These are phyloP conservation scores for Corniculantispora saksenae DNA, from an alignment of 2,329 filamentous ascomycete genomes.

Conservation along the genomic window DNA sequence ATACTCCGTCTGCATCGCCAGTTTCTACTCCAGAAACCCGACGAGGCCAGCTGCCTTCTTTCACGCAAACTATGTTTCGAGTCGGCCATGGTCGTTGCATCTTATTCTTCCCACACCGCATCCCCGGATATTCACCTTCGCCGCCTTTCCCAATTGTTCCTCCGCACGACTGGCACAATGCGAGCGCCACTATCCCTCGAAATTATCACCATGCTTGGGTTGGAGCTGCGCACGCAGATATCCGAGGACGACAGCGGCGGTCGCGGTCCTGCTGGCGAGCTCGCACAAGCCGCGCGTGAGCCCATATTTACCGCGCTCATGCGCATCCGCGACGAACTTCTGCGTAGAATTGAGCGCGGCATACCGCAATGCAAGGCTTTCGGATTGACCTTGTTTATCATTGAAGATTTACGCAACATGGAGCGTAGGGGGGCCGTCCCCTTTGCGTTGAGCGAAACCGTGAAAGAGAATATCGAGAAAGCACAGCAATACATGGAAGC, in stretches of 20 bases:
- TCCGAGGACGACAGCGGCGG: conserved; percentile 1
- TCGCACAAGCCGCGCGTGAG: not conserved
- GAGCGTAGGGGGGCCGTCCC: not conserved
- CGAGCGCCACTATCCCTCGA: conserved; percentile 9
- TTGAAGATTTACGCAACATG: conserved; percentile 2
- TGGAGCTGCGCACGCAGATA: conserved; percentile 11
- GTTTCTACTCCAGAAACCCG: not conserved
- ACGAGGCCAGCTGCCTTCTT: conserved; percentile 1
- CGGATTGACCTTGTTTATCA: conserved; percentile 3
- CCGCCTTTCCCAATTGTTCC: not conserved
- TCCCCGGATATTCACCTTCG: not conserved
- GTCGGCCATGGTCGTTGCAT: conserved; percentile 5
- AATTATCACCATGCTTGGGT: conserved; percentile 11
- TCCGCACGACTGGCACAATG: not conserved
- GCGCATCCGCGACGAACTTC: not conserved
- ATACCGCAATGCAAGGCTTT: conserved; percentile 9
- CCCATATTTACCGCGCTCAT: not conserved
- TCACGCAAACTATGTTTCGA: conserved; percentile 10
- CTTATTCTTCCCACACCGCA: not conserved
- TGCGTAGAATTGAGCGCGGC: not conserved
- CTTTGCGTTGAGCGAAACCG: not conserved
- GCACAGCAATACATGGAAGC: not conserved
- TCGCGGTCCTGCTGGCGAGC: not conserved
- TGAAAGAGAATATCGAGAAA: not conserved
- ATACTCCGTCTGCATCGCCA: conserved; percentile 9